Evolutionary conservation across 768 basidiomycete genomes (phyloP).

Genomic region (Lactifluus piperatus): DNA sequence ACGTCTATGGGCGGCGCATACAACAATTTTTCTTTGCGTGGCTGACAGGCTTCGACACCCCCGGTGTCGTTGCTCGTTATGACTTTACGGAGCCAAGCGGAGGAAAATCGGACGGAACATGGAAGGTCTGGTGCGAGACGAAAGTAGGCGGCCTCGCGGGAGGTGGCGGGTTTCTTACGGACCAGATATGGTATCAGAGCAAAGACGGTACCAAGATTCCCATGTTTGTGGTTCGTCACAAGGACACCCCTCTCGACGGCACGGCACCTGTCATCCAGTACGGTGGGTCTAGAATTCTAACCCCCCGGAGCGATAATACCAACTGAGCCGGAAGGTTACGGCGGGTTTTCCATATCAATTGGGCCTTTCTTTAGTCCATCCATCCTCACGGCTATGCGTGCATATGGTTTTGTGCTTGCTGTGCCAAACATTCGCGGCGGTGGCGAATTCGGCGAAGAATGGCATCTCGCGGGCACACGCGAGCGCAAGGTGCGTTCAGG

Average conservation of each 20-base stretch:
- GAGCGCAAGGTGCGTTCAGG: slow-evolving; percentile 52
- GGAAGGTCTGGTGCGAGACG: slow-evolving; percentile 51
- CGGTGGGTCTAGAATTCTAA: slow-evolving; percentile 34
- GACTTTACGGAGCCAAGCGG: slow-evolving; percentile 35
- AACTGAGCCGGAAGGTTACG: slow-evolving; percentile 44
- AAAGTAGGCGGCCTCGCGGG: slow-evolving; percentile 47
- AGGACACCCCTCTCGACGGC: slow-evolving; percentile 59
- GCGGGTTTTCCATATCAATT: slow-evolving; percentile 70
- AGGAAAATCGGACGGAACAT: slow-evolving; percentile 37
- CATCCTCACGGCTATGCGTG: slow-evolving; percentile 64
- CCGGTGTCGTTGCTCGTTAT: slow-evolving; percentile 56
- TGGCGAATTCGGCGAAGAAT: slow-evolving; percentile 75
- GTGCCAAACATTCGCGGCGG: slow-evolving; percentile 46
- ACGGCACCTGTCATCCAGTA: slow-evolving; percentile 73
- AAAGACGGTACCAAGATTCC: slow-evolving; percentile 77
- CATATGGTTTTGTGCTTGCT: slow-evolving; percentile 60
- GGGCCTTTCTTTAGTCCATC: slow-evolving; percentile 63
- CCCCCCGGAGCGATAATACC: background rate
- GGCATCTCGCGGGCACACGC: slow-evolving; percentile 64
- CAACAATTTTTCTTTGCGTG: slow-evolving; percentile 56
- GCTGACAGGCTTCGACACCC: slow-evolving; percentile 61
- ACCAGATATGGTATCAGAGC: slow-evolving; percentile 72
- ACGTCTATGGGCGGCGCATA: slow-evolving; percentile 41
- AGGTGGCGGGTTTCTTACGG: slow-evolving; percentile 57
- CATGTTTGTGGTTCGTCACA: slow-evolving; percentile 79